Evolutionary conservation across 2,329 filamentous ascomycete genomes (phyloP), one percentile per base, ranked within the genome.

Genomic region (Aspergillus sp.): DNA sequence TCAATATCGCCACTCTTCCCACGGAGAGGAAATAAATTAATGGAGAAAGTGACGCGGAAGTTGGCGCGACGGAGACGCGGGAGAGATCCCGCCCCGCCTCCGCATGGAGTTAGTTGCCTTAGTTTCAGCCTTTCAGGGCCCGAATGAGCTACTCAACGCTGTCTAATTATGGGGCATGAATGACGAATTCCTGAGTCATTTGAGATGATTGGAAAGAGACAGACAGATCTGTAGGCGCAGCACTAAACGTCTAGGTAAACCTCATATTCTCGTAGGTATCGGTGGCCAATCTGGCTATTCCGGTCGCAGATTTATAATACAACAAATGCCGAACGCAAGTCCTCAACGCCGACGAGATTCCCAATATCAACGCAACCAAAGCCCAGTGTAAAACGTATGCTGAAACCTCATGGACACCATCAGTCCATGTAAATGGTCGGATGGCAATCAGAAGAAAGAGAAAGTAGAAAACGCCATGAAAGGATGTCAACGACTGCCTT

Each of bases 71-170:
- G 54, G 42, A 42, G 39, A 52, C 57, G 60, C 60, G 58, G 60
- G 52, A 59, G 39, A 36, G 22, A 24, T 49, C 52, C 58, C 60
- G 59, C 61, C 59, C 64, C 59, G 57, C 63, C 61, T 62, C 63
- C 59, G 49, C 55, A 56, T 52, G 42, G 20, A 36, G 47, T 22
- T 12, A 16, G 29, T 26, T 54, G 36, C 24, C 14, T 32, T 20
- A 24, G 31, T 22, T 3, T 5, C 24, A 24, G 24, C 24, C 24
- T 24, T 24, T 24, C 14, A 20, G 18, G 29, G 14, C 5, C 31
- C 5, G 26, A 20, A 5, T n/a, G 20, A 12, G 20, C 20, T 29
- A 52, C 50, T 32, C 26, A 32, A 36, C 50, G 18, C 14, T 18
- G 1, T 29, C 6, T 7, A 29, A 29, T 51, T n/a, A 51, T 14